A percentile compares a stretch with the other conserved stretches of the same genome.
Evolutionary conservation across 257 asterid genomes (phyloP).

Genomic region (Plectranthus barbatus): DNA sequence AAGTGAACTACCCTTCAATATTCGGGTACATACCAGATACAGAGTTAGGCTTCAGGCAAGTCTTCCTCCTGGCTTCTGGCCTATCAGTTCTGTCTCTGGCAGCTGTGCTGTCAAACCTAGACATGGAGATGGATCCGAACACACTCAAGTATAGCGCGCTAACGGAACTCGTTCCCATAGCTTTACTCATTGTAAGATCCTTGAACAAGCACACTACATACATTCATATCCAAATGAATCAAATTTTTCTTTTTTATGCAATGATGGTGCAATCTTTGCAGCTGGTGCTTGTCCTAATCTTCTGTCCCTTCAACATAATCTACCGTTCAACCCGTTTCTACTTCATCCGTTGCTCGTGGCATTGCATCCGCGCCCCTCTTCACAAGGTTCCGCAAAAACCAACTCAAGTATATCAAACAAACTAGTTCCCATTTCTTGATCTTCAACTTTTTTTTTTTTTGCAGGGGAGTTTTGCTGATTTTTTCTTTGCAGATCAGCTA

Average conservation of each 20-base stretch:
- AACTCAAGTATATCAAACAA: neutral
- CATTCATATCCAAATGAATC: neutral
- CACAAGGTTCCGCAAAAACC: conserved; percentile 43
- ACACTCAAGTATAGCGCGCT: conserved; percentile 28
- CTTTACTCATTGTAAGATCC: conserved; percentile 32
- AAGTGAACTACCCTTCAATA: conserved; percentile 70
- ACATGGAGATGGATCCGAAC: conserved; percentile 64
- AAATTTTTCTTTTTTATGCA: too few relatives aligned
- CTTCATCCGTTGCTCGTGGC: conserved; percentile 48
- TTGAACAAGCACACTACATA: neutral
- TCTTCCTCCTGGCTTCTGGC: conserved; percentile 66
- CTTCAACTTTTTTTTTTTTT: conserved; percentile 3
- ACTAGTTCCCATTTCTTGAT: neutral
- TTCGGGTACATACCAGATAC: conserved; percentile 58
- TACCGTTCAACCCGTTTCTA: conserved; percentile 66
- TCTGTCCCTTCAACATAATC: conserved; percentile 63
- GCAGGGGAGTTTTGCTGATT: conserved; percentile 64
- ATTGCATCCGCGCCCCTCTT: conserved; percentile 62
- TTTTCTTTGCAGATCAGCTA: conserved; percentile 76
- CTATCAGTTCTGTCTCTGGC: conserved; percentile 52
- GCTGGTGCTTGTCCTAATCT: conserved; percentile 38
- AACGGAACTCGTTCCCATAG: conserved; percentile 59
- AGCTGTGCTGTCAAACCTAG: conserved; percentile 53
- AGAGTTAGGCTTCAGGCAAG: conserved; percentile 52
- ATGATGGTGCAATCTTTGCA: conserved; percentile 11